A percentile compares a stretch with the other conserved stretches of the same genome.
Conservation (phyloP, 73 alveolate genomes). For the Strombidium stylifer region DNA sequence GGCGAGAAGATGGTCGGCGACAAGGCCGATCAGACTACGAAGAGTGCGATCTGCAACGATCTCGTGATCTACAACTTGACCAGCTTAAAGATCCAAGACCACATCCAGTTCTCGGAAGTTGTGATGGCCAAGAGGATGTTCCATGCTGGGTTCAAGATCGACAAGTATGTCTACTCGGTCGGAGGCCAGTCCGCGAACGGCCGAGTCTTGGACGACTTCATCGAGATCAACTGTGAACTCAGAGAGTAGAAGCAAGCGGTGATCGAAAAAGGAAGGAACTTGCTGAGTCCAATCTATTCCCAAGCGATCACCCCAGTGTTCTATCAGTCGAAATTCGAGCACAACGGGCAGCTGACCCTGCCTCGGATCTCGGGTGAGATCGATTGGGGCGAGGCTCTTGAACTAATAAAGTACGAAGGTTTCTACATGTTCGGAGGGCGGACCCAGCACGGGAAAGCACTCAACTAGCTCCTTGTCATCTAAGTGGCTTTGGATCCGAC, state of each 20-base stretch:
- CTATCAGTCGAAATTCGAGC: slow-evolving; percentile 3
- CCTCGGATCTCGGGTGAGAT: not conserved
- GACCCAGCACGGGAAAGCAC: slow-evolving; percentile 68
- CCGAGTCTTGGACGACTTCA: slow-evolving; percentile 1
- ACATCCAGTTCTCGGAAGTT: slow-evolving; percentile 3
- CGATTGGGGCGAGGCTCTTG: slow-evolving; percentile 23
- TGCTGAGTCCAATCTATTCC: too few relatives aligned
- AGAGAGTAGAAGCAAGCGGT: too few relatives aligned
- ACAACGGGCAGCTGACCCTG: not conserved
- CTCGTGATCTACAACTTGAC: slow-evolving; percentile 10
- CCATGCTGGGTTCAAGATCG: slow-evolving; percentile 17
- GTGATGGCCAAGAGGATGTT: slow-evolving; percentile 11
- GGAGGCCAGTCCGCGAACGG: slow-evolving; percentile 17
- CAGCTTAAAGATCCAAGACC: too few relatives aligned
- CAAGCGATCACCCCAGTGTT: slow-evolving; percentile 24
- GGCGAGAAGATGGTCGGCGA: slow-evolving; percentile 48
- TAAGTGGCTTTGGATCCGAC: slow-evolving; percentile 70
- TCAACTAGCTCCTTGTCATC: slow-evolving; percentile 71
- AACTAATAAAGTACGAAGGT: slow-evolving; percentile 65
- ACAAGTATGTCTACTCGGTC: not conserved
- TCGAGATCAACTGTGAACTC: slow-evolving; percentile 13
- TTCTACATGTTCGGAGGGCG: slow-evolving; percentile 93
- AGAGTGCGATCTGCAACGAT: slow-evolving; percentile 15
- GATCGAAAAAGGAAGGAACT: too few relatives aligned
- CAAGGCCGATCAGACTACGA: not conserved